Base-by-base conservation (phyloP, 176 grass and related monocot genomes). In the Juncus effusus region DNA sequence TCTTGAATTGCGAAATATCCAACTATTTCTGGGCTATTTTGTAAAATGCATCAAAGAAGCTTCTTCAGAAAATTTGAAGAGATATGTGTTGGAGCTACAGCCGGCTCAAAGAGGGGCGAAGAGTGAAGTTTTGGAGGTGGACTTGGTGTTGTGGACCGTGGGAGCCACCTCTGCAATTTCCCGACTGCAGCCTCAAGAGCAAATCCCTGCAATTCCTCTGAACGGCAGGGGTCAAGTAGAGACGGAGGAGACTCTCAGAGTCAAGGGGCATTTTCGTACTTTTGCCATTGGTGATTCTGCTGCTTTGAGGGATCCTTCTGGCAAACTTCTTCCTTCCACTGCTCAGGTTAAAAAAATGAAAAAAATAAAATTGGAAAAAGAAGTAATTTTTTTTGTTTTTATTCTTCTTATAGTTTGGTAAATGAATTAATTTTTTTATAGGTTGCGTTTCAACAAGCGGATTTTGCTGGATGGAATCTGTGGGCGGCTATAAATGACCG, bases 391-490 rank as follows among this genome's bases (percentile, higher is more conserved):
- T 13, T 57, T 13, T 57, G n/a, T 61, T 61, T 19, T 61, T 36
- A 11, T 38, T 36, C 36, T 54, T 69, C 7, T 28, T 28, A 28
- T 28, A 28, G 19, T 28, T 28, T 28, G 19, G 19, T 28, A 28
- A 28, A 28, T 28, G 19, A 28, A 28, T 28, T 28, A 28, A 28
- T 28, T 28, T 55, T 55, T 55, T 42, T 16, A 13, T 55, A 90
- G 94, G 94, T 99, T 90, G 94, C 88, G 54, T 99, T 99, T 83
- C 88, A 93, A 61, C 80, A 99, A 87, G 88, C 94, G 36, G 85
- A 90, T 75, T 99, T 93, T 63, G 75, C 88, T 38, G 94, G 94
- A 55, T 99, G 94, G 88, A 99, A 90, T 80, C 71, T 99, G 19
- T 99, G 88, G 88, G 88, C 88, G 3, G 94, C 94, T 42, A 99